phyloP scores from a whole-genome alignment of 2,329 filamentous ascomycete species.

The Onygenales sp. region DNA sequence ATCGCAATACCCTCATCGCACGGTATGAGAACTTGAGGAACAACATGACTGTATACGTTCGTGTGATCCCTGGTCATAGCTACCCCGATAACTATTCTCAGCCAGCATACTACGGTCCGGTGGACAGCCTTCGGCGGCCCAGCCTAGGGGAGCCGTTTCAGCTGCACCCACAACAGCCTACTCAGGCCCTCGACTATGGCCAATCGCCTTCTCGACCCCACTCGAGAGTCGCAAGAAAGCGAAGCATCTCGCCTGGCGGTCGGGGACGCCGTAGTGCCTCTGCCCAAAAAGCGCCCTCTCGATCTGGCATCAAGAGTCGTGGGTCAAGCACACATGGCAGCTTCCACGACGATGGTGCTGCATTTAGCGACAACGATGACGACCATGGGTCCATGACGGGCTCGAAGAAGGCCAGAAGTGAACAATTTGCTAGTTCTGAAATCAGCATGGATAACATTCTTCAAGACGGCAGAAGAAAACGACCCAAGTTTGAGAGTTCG shows the following conservation, averaged over 20 bases:
- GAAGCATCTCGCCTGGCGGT: constrained; percentile 66
- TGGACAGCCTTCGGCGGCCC: constrained; percentile 45
- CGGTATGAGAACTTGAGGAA: constrained; percentile 91
- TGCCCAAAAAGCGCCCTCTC: constrained; percentile 61
- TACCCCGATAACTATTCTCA: constrained; percentile 38
- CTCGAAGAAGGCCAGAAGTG: constrained; percentile 66
- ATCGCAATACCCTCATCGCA: constrained; percentile 84
- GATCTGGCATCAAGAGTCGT: constrained; percentile 58
- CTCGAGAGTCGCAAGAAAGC: constrained; percentile 62
- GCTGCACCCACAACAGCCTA: constrained; percentile 49
- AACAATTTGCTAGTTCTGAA: constrained; percentile 86
- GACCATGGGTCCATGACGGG: constrained; percentile 62
- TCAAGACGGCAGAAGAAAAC: constrained; percentile 88
- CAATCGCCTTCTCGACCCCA: constrained; percentile 57
- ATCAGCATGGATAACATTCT: constrained; percentile 98
- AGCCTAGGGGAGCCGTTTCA: constrained; percentile 56
- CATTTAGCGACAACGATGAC: constrained; percentile 81
- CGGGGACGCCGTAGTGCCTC: constrained; percentile 71
- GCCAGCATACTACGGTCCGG: constrained; percentile 33
- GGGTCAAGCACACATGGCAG: constrained; percentile 50
- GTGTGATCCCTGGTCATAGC: constrained; percentile 58
- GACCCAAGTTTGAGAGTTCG: constrained; percentile 91
- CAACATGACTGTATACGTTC: constrained; percentile 88
- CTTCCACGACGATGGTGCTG: constrained; percentile 62
- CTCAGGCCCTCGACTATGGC: constrained; percentile 44